Percentiles rank a stretch among this genome's conserved stretches.
phyloP scores from a whole-genome alignment of 352 stramenopile genomes.

The Phytophthora sp. region DNA sequence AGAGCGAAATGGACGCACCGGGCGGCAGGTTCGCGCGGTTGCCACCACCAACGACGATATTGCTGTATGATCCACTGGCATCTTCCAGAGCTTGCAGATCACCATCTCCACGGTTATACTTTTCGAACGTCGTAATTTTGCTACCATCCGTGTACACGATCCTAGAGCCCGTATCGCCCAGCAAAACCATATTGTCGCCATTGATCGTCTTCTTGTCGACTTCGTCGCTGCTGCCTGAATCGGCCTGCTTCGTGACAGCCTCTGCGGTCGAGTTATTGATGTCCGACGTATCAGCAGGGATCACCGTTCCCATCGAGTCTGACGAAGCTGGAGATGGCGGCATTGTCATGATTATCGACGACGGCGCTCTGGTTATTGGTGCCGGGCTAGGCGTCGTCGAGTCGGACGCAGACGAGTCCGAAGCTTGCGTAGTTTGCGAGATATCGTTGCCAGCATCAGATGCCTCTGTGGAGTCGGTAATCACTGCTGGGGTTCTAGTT shows the following conservation, averaged over 20 bases:
- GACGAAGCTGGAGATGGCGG: conserved; percentile 24
- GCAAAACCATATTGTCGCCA: conserved; percentile 31
- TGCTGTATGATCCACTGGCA: conserved; percentile 33
- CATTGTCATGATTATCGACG: conserved; percentile 17
- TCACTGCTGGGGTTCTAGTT: conserved; percentile 29
- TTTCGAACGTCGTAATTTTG: conserved; percentile 43
- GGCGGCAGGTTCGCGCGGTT: conserved; percentile 59
- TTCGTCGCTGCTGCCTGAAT: conserved; percentile 29
- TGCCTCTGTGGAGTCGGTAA: conserved; percentile 10
- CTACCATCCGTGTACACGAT: conserved; percentile 48
- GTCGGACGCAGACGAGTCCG: conserved; percentile 6
- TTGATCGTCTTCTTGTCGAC: conserved; percentile 28
- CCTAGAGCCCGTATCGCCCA: conserved; percentile 38
- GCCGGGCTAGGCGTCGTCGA: conserved; percentile 26
- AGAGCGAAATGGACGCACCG: conserved; percentile 65
- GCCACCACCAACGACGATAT: conserved; percentile 52
- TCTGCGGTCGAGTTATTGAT: conserved; percentile 39
- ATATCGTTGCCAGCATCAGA: conserved; percentile 17
- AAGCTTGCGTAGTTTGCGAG: conserved; percentile 23
- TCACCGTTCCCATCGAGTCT: conserved; percentile 42
- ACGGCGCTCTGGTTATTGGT: conserved; percentile 28
- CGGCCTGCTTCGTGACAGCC: conserved; percentile 29
- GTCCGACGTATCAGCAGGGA: conserved; percentile 33
- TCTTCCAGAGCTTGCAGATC: conserved; percentile 25
- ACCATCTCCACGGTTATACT: conserved; percentile 38